A percentile compares a stretch with the other conserved stretches of the same genome.
phyloP scores from a whole-genome alignment of 129 eudicot species.

The Helianthus tuberosus region DNA sequence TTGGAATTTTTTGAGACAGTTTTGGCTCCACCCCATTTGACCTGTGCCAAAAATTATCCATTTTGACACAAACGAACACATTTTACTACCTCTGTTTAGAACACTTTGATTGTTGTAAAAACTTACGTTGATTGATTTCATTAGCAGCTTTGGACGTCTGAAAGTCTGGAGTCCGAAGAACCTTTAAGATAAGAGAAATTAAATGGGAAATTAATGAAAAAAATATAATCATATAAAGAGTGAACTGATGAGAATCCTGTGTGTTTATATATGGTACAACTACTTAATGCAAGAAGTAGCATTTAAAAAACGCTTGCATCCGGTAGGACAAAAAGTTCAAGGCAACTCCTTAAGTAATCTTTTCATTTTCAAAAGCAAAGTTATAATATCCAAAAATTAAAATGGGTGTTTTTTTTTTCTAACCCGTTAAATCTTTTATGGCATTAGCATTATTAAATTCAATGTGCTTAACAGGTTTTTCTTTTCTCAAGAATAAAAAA shows the following conservation, averaged over 20 bases:
- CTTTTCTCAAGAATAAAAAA: neutral
- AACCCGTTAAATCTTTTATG: neutral
- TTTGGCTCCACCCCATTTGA: neutral
- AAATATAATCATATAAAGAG: neutral
- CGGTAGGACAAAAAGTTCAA: neutral
- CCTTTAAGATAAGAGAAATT: slow-evolving; percentile 45
- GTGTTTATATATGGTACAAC: neutral
- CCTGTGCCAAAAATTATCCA: neutral
- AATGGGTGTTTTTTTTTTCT: neutral
- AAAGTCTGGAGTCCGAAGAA: slow-evolving; percentile 77
- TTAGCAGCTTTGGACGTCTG: slow-evolving; percentile 71
- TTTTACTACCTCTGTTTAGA: no score
- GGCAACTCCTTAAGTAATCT: neutral
- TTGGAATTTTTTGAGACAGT: neutral
- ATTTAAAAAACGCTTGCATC: neutral
- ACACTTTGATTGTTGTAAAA: neutral
- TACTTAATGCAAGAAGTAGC: neutral
- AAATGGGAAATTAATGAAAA: neutral
- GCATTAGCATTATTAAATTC: neutral
- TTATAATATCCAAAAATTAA: neutral
- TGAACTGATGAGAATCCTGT: neutral
- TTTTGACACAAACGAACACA: neutral
- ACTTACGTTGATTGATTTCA: slow-evolving; percentile 68
- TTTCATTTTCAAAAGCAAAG: neutral
- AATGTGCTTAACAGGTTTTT: neutral